Conservation (phyloP, 169 alveolate species). For the Plasmodium relictum region DNA sequence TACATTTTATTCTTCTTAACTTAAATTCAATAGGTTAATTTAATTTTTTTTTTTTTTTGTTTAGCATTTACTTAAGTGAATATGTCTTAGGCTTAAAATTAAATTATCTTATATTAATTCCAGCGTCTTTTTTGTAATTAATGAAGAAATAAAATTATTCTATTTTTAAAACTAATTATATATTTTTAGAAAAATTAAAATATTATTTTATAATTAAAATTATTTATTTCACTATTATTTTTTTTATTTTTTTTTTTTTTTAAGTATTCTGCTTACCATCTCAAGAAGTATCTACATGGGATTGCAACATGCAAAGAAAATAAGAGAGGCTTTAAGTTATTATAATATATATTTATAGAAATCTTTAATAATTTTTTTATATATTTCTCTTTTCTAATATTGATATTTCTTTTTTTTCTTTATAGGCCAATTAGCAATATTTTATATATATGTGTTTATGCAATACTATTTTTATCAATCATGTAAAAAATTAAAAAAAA, state of each 20-base stretch:
- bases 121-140: constrained; percentile 36
- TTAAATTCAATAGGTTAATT: background rate
- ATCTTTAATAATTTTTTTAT: too few species aligned
- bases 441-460: constrained; percentile 1
- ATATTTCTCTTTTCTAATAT: too few species aligned
- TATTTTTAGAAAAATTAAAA: background rate
- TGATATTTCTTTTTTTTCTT: background rate
- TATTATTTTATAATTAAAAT: background rate
- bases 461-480: constrained; percentile 58
- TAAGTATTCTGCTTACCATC: constrained; percentile 25
- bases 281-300: constrained; percentile 43
- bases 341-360: background rate
- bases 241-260: constrained; percentile 1
- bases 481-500: constrained; percentile 31
- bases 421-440: constrained; percentile 31
- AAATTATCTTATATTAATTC: constrained; percentile 9
- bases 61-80: constrained; percentile 20
- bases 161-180: background rate
- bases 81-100: constrained; percentile 21
- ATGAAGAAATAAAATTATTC: constrained; percentile 12
- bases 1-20: background rate
- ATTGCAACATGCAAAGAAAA: constrained; percentile 54
- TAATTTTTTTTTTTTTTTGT: constrained; percentile 9
- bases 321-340: constrained; percentile 54
- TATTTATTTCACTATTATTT: background rate